Conservation (phyloP, 2,329 filamentous ascomycete species). For the Anthostomella pinea region DNA sequence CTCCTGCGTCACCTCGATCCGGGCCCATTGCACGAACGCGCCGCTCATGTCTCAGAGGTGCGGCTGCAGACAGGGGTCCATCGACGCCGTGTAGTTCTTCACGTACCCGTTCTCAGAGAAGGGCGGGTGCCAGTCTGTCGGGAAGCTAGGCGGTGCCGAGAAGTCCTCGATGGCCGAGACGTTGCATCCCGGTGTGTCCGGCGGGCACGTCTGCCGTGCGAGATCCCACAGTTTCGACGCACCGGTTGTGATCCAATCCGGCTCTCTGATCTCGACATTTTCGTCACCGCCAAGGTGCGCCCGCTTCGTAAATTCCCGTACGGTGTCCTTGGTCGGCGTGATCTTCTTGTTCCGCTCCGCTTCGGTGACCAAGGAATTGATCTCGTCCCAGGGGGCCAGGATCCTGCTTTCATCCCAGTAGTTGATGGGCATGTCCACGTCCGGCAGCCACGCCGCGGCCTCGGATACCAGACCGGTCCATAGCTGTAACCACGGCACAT, state of each 20-base stretch:
- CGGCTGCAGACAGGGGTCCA: slow-evolving; percentile 58
- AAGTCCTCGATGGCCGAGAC: slow-evolving; percentile 17
- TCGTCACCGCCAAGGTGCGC: not conserved
- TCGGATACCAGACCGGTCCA: slow-evolving; percentile 48
- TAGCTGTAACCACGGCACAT: slow-evolving; percentile 32
- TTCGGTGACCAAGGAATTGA: slow-evolving; percentile 47
- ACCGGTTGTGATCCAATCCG: not conserved
- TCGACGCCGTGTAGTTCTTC: slow-evolving; percentile 55
- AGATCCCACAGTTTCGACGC: not conserved
- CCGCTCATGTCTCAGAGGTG: slow-evolving; percentile 49
- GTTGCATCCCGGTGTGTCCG: slow-evolving; percentile 45
- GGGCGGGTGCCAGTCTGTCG: slow-evolving; percentile 1
- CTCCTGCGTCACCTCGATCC: slow-evolving; percentile 48
- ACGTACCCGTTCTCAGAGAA: slow-evolving; percentile 47
- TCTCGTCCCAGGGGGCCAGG: slow-evolving; percentile 56
- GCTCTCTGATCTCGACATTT: not conserved
- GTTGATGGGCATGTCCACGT: slow-evolving; percentile 67
- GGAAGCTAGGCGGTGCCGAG: slow-evolving; percentile 24
- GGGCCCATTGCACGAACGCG: slow-evolving; percentile 53
- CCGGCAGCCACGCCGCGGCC: slow-evolving; percentile 50
- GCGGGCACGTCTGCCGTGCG: slow-evolving; percentile 50
- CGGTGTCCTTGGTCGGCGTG: not conserved
- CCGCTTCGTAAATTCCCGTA: not conserved
- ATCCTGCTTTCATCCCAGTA: slow-evolving; percentile 60
- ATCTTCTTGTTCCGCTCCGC: slow-evolving; percentile 42